Evolutionary conservation across 768 basidiomycete species (phyloP), one percentile per base, ranked within the genome.

Genomic region (Mycena indigotica): DNA sequence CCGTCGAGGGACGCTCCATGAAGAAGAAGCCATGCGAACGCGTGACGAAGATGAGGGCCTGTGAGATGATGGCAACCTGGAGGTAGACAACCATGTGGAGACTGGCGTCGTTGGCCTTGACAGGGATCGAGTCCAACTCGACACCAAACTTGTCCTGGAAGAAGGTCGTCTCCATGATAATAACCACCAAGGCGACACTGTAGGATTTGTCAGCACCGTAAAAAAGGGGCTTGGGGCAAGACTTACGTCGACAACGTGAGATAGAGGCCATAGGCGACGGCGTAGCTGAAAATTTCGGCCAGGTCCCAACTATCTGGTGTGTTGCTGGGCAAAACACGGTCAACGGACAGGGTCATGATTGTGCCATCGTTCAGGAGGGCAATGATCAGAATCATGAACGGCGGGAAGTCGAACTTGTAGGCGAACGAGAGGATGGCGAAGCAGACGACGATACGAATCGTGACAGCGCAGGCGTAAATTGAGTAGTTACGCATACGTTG

Each of bases 401-500:
- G 94, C 64, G 96, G 96, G 93, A 98, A 98, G 75, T 97, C 91
- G 76, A 96, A 95, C 80, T 88, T 85, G 87, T 95, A 98, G 30
- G 88, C 88, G 73, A 98, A 98, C 41, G 93, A 91, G 71, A 98
- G 81, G 78, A 97, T 87, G 60, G 94, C 87, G 77, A 98, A 98
- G 76, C 92, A 96, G 65, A 97, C 91, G 64, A 98, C 95, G 73
- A 98, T 96, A 89, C 95, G 95, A 76, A 97, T 97, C 60, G 95
- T 98, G 66, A 96, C 93, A 40, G 92, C 86, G 70, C 93, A 95
- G 28, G 92, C 91, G 73, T 94, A 95, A 79, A 98, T 97, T 51
- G 96, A 91, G 77, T 98, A 98, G 84, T 98, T 98, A 67, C 96
- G 81, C 96, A 98, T 98, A 78, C 96, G 91, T 72, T 98, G 96